Percentiles rank a stretch among this genome's conserved stretches.
Evolutionary conservation across 495 filamentous ascomycete species (phyloP).

Genomic region (Aspergillus carlsbadensis): DNA sequence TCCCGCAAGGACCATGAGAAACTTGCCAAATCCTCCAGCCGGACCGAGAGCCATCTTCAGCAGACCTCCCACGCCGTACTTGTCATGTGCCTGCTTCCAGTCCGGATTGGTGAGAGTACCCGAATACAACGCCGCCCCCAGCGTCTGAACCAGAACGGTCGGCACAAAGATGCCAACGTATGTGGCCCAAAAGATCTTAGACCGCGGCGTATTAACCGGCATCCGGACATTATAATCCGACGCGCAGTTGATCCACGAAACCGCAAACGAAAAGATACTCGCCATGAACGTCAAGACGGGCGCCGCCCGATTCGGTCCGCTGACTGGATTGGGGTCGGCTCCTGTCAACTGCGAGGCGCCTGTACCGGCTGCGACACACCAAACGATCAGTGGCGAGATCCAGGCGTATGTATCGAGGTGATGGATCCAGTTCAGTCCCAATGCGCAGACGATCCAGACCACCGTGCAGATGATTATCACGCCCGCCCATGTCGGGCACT

Average conservation of each 20-base stretch:
- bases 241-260: slow-evolving; percentile 63
- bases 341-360: slow-evolving; percentile 30
- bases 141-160: slow-evolving; percentile 62
- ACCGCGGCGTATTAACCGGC: slow-evolving; percentile 47
- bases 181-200: slow-evolving; percentile 59
- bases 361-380: slow-evolving; percentile 38
- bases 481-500: slow-evolving; percentile 26
- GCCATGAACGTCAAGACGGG: slow-evolving; percentile 62
- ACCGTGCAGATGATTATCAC: slow-evolving; percentile 28
- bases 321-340: slow-evolving; percentile 37
- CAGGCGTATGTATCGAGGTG: slow-evolving; percentile 29
- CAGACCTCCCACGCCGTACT: slow-evolving; percentile 58
- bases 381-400: slow-evolving; percentile 39
- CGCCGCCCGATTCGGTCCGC: slow-evolving; percentile 53
- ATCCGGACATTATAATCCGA: slow-evolving; percentile 72
- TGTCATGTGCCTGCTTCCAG: slow-evolving; percentile 51
- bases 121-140: slow-evolving; percentile 63
- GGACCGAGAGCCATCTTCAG: slow-evolving; percentile 57
- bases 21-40: slow-evolving; percentile 37
- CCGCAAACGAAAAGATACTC: slow-evolving; percentile 61
- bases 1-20: slow-evolving; percentile 36
- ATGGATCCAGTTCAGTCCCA: slow-evolving; percentile 30
- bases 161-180: slow-evolving; percentile 61
- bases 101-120: slow-evolving; percentile 43
- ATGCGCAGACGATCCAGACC: slow-evolving; percentile 24